Conservation (phyloP, 139 green algal genomes). For the Chlorella ohadii region DNA sequence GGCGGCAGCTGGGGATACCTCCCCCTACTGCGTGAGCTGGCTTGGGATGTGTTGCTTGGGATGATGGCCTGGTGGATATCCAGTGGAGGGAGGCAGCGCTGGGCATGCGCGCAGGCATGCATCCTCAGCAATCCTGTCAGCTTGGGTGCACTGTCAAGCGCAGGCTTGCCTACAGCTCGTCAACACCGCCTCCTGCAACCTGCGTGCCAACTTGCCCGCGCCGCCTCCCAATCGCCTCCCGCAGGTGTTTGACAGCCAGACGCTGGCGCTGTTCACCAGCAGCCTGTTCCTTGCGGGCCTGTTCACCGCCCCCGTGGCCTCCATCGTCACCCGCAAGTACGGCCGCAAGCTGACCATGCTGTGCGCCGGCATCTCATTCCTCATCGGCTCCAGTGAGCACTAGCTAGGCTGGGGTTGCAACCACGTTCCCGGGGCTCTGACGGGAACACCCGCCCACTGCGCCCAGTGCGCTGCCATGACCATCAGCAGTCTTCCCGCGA, state of each 20-base stretch:
- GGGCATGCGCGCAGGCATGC: too few relatives aligned
- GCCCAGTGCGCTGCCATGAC: too few relatives aligned
- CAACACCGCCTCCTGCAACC: too few relatives aligned
- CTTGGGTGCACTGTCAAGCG: too few relatives aligned
- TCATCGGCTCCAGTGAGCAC: constrained; percentile 40
- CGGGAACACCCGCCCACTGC: too few relatives aligned
- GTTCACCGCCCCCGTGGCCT: constrained; percentile 38
- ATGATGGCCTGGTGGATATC: too few relatives aligned
- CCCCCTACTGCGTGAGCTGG: constrained; percentile 12
- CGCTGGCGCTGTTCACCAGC: constrained; percentile 78
- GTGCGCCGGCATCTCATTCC: constrained; percentile 57
- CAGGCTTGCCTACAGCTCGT: too few relatives aligned
- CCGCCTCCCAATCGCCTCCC: not conserved
- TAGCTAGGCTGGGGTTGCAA: too few relatives aligned
- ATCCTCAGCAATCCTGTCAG: too few relatives aligned
- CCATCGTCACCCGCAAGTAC: constrained; percentile 16
- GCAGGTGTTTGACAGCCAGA: constrained; percentile 54
- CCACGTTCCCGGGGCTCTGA: too few relatives aligned
- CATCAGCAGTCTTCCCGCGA: too few relatives aligned
- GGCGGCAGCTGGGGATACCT: not conserved
- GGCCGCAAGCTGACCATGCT: constrained; percentile 62
- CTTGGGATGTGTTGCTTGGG: not conserved
- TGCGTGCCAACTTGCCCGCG: too few relatives aligned
- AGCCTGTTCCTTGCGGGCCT: constrained; percentile 70
- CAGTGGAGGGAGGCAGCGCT: not conserved